Conservation (phyloP, 768 basidiomycete species). For the Boletus edulis region DNA sequence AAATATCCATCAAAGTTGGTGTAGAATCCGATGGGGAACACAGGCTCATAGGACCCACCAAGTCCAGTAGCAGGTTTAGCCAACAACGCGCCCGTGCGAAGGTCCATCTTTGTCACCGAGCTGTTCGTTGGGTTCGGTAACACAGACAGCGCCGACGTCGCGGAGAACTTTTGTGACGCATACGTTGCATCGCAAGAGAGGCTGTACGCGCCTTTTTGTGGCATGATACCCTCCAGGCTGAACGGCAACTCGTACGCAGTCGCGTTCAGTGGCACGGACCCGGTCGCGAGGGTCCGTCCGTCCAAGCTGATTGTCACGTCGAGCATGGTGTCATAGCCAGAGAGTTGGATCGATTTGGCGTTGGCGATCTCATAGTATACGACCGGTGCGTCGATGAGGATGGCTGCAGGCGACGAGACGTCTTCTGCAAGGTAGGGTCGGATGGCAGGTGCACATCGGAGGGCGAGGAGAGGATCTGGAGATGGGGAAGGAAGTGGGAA, state of each 20-base stretch:
- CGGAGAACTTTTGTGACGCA: slow-evolving; percentile 43
- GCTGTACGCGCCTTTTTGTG: slow-evolving; percentile 35
- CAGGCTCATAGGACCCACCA: slow-evolving; percentile 47
- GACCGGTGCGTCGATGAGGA: slow-evolving; percentile 54
- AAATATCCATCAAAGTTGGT: slow-evolving; percentile 40
- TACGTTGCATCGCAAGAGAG: slow-evolving; percentile 27
- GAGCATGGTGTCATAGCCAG: slow-evolving; percentile 22
- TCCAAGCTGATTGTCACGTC: slow-evolving; percentile 45
- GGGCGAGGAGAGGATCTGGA: slow-evolving; percentile 45
- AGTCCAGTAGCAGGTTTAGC: slow-evolving; percentile 51
- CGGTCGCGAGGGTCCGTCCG: slow-evolving; percentile 42
- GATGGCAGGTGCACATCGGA: slow-evolving; percentile 58
- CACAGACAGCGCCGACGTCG: slow-evolving; percentile 45
- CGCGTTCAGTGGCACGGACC: slow-evolving; percentile 49
- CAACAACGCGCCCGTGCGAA: slow-evolving; percentile 54
- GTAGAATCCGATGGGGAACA: slow-evolving; percentile 46
- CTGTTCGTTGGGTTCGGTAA: slow-evolving; percentile 50
- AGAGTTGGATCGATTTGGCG: slow-evolving; percentile 41
- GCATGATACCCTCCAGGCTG: slow-evolving; percentile 43
- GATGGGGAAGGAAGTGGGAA: slow-evolving; percentile 41
- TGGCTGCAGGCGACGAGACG: slow-evolving; percentile 37
- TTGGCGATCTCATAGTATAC: slow-evolving; percentile 47
- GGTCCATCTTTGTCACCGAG: slow-evolving; percentile 63
- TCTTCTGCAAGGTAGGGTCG: slow-evolving; percentile 61
- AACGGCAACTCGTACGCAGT: slow-evolving; percentile 50